Evolutionary conservation across 148 eudicot genomes (phyloP).

Genomic region (Mesembryanthemum crystallinum): DNA sequence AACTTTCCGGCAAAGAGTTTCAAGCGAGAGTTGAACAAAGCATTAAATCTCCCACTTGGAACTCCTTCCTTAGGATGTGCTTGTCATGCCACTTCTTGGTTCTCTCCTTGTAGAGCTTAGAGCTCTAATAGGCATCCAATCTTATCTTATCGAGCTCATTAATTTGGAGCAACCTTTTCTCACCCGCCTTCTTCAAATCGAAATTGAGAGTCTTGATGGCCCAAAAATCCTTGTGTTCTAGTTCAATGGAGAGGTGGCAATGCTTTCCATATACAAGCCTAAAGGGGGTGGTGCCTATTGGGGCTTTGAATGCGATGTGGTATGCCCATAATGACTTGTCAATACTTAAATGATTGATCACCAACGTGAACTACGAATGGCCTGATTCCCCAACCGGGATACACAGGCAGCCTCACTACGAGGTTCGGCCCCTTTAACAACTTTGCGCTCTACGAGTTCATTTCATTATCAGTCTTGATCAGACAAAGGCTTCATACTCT

Average conservation of each 20-base stretch:
- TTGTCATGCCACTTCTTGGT: conserved; percentile 10
- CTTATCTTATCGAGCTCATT: neutral
- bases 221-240: neutral
- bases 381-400: too few species aligned
- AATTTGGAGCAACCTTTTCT: neutral
- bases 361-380: too few species aligned
- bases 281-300: neutral
- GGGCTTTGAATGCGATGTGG: neutral
- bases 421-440: too few species aligned
- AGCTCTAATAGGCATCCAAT: neutral
- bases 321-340: neutral
- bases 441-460: too few species aligned
- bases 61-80: neutral
- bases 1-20: conserved; percentile 7
- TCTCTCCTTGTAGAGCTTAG: neutral
- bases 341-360: too few species aligned
- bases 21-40: conserved; percentile 8
- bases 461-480: too few species aligned
- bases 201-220: neutral
- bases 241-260: neutral
- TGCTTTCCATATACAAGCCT: neutral
- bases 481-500: too few species aligned
- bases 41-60: neutral
- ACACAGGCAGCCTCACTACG: too few species aligned
- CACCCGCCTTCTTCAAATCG: neutral